Evolutionary conservation across 2,329 filamentous ascomycete genomes (phyloP), one percentile per base, ranked within the genome.

Genomic region (Aspergillus pseudotamarii): DNA sequence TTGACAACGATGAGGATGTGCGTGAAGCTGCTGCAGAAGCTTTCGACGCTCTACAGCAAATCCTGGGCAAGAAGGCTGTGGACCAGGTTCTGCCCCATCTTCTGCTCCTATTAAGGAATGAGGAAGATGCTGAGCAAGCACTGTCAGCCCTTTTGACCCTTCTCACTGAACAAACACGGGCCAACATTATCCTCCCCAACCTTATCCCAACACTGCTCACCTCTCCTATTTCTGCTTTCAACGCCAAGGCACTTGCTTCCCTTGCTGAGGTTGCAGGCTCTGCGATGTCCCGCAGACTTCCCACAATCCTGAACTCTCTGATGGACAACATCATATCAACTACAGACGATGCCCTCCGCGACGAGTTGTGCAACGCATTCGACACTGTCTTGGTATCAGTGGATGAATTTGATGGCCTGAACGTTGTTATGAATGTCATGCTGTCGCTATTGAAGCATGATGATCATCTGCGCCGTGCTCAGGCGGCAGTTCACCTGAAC

Each of bases 1-100:
- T 94, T 56, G 96, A 99, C 78, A 89, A 89, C 12, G 91, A 97
- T 74, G 88, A 88, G 65, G 92, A 97, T 63, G 96, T 99, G 56
- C 87, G 95, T 76, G 95, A 99, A 78, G 93, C 95, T 62, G 95
- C 96, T 30, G 95, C 96, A 26, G 95, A 99, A 79, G 95, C 95
- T 2, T 99, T 99, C 74, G 95, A 99, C 78, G 92, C 94, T 38
- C 80, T 99, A 63, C 95, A 99, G 78, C 91, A 94, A 73, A 92
- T 96, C 58, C 84, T 98, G 66, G 95, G 95, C 82, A 98, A 97
- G 84, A 91, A 88, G 72, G 94, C 93, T 59, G 91, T 99, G 58
- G 94, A 99, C 73, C 93, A 98, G 76, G 95, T 99, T 28, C 84
- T 99, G 66, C 96, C 96, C 59, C 91, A 93, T 80, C 88, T 99